Base-by-base conservation (phyloP, 2,329 filamentous ascomycete genomes). In the Pyrenophora graminea region DNA sequence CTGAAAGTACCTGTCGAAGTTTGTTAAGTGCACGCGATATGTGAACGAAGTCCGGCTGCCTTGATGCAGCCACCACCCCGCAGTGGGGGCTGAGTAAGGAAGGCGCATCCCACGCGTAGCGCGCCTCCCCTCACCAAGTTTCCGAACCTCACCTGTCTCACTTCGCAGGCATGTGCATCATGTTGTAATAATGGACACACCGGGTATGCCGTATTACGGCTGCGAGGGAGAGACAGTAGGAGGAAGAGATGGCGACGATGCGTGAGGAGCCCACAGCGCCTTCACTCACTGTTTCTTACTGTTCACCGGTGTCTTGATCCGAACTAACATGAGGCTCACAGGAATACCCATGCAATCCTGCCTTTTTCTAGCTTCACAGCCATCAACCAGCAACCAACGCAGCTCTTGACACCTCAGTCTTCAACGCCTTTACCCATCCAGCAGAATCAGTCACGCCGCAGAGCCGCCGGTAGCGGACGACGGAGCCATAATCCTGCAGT, bases 241-340 rank as follows among this genome's bases (percentile, higher is more conserved):
- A 31, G 46, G 32, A 39, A 45, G 45, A 17, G 48, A 50, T 19
- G 52, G 53, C 36, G 56, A 58, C 17, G 50, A 55, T 37, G 59
- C 59, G 67, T 70, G 63, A 67, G 66, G 55, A 30, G 32, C 47
- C 64, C 55, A 38, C 56, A 52, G 37, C 58, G 51, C 55, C 44
- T 54, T 39, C 40, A 53, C 37, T 38, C 48, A 48, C 37, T 47
- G 37, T 38, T 43, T 43, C 45, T 45, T 42, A 17, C 42, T 44
- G 41, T 44, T 32, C 8, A 38, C 39, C 27, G 32, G n/a, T 44
- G 32, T 37, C 39, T 17, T 43, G 12, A 30, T 18, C 30, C 36
- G 19, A 33, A 39, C 54, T 55, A 47, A 58, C 15, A 18, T 32
- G 27, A 48, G 37, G 32, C 39, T 23, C 23, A 4, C 44, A 62